Evolutionary conservation across 2,329 filamentous ascomycete species (phyloP).

Genomic region (Thyridium curvatum): DNA sequence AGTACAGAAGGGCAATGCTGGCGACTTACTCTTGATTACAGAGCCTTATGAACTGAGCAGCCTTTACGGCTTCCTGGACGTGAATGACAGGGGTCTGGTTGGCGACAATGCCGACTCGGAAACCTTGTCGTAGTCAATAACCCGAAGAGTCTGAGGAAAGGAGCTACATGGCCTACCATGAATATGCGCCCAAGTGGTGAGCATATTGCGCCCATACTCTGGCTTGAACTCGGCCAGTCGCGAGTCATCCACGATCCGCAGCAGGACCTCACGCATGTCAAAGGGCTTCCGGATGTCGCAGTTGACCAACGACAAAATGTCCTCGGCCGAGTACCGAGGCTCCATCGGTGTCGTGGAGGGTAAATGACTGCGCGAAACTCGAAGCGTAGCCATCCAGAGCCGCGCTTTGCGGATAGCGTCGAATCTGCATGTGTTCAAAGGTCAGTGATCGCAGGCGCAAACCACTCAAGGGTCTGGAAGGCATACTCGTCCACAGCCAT

Average conservation of each 20-base stretch:
- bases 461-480: slow-evolving; percentile 22
- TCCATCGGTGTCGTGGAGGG: slow-evolving; percentile 25
- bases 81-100: slow-evolving; percentile 33
- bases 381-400: slow-evolving; percentile 14
- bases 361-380: slow-evolving; percentile 17
- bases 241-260: slow-evolving; percentile 34
- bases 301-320: slow-evolving; percentile 26
- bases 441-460: slow-evolving; percentile 23
- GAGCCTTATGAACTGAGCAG: slow-evolving; percentile 33
- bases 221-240: slow-evolving; percentile 31
- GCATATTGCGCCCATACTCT: slow-evolving; percentile 27
- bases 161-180: slow-evolving; percentile 15
- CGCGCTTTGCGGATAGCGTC: slow-evolving; percentile 27
- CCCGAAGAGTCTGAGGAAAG: too few species aligned
- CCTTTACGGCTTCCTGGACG: slow-evolving; percentile 30
- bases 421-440: slow-evolving; percentile 22
- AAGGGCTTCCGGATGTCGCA: slow-evolving; percentile 25
- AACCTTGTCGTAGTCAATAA: slow-evolving; percentile 16
- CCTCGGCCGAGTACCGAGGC: slow-evolving; percentile 24
- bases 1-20: background rate
- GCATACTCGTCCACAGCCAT: slow-evolving; percentile 18
- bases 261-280: slow-evolving; percentile 25
- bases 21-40: slow-evolving; percentile 33
- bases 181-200: slow-evolving; percentile 32
- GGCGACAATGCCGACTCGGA: slow-evolving; percentile 29